Base-by-base conservation (phyloP, 2,329 filamentous ascomycete genomes). In the Stemphylium lycopersici region DNA sequence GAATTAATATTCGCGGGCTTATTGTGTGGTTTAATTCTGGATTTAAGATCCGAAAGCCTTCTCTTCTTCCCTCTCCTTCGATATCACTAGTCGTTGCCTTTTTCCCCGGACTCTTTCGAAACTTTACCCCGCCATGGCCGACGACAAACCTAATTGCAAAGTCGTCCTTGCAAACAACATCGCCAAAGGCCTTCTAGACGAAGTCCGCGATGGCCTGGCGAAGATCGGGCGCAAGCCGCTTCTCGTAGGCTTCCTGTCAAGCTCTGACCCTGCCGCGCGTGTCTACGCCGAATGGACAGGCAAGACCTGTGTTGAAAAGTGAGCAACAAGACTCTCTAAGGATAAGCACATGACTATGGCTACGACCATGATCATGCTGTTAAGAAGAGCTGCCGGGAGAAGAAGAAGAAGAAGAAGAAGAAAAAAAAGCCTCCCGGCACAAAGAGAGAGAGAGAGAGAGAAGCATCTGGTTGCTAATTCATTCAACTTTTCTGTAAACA, bases 261-360 rank as follows among this genome's bases (percentile, higher is more conserved):
- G 96, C 77, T 84, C 85, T 62, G 95, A 99, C 77, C 91, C 93
- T 26, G 91, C 92, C 34, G 93, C 93, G 29, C 82, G 90, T 67
- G 91, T 96, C 80, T 98, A 99, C 74, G 95, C 95, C 49, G 91
- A 97, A 76, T 97, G 91, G 91, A 97, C 93, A 36, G 90, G 91
- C 77, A 97, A 96, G 83, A 97, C 95, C 3, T 96, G 91, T 77
- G 85, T 88, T 76, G 93, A 98, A 76, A 96, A 97, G 93, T 97
- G 82, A 88, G 89, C 45, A 24, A 41, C n/a, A 26, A 20, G n/a
- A 26, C 13, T 44, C 7, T 13, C 31, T 22, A 7, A 7, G 16
- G 32, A 15, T 32, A 6, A 6, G 3, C 40, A 11, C 18, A 16
- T 22, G 22, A 22, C 22, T 6, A 22, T 22, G 3, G 3, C 22